Percentiles rank a stretch among this genome's conserved stretches.
phyloP scores from a whole-genome alignment of 2,329 filamentous ascomycete genomes.

The Cladophialophora chaetospira region DNA sequence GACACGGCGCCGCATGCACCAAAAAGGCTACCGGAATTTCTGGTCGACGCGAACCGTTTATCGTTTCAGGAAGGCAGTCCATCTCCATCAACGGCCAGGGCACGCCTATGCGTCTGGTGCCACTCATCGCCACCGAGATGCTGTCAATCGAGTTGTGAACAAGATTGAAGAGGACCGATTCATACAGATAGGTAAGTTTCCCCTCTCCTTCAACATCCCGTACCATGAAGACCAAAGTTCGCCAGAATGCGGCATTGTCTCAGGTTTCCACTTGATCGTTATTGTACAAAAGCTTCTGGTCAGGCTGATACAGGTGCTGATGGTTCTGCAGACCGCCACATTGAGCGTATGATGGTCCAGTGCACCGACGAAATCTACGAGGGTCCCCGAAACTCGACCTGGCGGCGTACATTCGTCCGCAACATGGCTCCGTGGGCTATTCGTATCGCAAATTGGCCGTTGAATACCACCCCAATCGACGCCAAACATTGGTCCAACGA shows the following conservation, averaged over 20 bases:
- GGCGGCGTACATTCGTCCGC: conserved; percentile 16
- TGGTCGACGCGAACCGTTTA: conserved; percentile 5
- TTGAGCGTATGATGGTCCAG: conserved; percentile 16
- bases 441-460: conserved; percentile 16
- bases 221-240: no score
- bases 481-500: conserved; percentile 4
- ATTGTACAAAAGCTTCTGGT: no score
- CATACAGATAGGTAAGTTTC: no score
- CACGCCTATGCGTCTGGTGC: not conserved
- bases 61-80: conserved; percentile 5
- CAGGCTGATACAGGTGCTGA: no score
- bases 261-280: no score
- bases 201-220: no score
- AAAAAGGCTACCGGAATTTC: conserved; percentile 10
- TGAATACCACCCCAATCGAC: conserved; percentile 6
- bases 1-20: conserved; percentile 10
- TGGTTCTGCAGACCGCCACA: not conserved
- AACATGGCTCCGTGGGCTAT: conserved; percentile 10
- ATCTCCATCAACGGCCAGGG: conserved; percentile 1
- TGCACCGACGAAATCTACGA: conserved; percentile 12
- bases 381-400: conserved; percentile 6
- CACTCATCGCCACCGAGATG: conserved; percentile 12
- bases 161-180: conserved; percentile 11
- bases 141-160: not conserved
- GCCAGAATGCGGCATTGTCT: no score